Evolutionary conservation across 1,284 basidiomycete genomes (phyloP), one percentile per base, ranked within the genome.

Genomic region (Microbotryum lychnidis-dioicae): DNA sequence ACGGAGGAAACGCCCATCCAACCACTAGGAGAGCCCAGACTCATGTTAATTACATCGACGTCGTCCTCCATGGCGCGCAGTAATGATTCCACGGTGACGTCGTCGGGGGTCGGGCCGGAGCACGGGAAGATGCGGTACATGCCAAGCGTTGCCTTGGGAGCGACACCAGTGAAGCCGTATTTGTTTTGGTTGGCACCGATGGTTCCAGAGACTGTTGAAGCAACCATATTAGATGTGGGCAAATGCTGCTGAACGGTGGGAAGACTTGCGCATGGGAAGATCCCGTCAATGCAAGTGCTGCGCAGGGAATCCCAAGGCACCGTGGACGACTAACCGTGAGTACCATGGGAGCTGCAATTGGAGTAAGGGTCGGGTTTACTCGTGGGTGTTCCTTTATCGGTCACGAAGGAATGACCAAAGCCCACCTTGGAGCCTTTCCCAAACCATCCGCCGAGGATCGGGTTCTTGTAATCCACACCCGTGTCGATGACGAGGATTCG

Each of bases 391-490:
- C 37, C 37, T 3, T 42, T 21, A 37, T 73, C 67, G 16, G 62
- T 66, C 37, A 82, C 80, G 33, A 82, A 78, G 66, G 81, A 83
- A 65, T 77, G 80, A 1, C 83, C 83, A 31, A 82, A 81, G 53
- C 80, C 77, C 61, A 85, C 76, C 72, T 85, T 85, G 73, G 80
- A 78, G 23, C 82, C 82, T 2, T 80, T 74, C 7, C 84, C 84
- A 65, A 85, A 81, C 37, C 79, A 83, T 14, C 81, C 83, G 46
- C 83, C 86, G 58, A 88, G 81, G 20, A 77, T 75, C 9, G 83
- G 83, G 44, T 66, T 64, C 18, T 50, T 62, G 51, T 66, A 68
- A 46, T 68, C 67, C 60, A 81, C 75, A 33, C 75, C 75, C 14
- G 27, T 25, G 54, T 66, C 64, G 7, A 66, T 21, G 4, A 73